A percentile compares a stretch with the other conserved stretches of the same genome.
Evolutionary conservation across 148 eudicot species (phyloP).

Genomic region (Limonium bicolor): DNA sequence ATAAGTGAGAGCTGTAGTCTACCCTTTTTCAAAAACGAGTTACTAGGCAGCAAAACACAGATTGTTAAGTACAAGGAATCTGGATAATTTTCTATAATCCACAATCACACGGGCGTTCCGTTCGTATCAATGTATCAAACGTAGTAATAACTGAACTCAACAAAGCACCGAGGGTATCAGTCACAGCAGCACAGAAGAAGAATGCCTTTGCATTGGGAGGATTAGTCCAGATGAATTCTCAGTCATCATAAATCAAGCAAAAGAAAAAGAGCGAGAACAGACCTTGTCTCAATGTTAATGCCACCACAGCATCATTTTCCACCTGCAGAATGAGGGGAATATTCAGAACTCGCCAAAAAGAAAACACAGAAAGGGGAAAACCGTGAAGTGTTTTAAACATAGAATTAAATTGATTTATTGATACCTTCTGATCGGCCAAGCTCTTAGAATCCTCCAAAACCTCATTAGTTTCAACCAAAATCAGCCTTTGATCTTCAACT

Average conservation of each 20-base stretch:
- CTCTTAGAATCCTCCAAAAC: constrained; percentile 78
- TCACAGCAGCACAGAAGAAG: too few relatives aligned
- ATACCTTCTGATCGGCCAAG: constrained; percentile 90
- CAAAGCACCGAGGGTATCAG: too few relatives aligned
- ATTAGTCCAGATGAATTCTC: too few relatives aligned
- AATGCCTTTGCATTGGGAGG: too few relatives aligned
- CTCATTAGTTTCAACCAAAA: constrained; percentile 41
- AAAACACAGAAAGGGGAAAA: background rate
- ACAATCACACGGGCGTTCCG: too few relatives aligned
- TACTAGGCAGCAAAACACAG: too few relatives aligned
- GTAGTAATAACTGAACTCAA: too few relatives aligned
- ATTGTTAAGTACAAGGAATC: too few relatives aligned
- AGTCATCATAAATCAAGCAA: background rate
- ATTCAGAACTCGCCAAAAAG: background rate
- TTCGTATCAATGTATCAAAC: too few relatives aligned
- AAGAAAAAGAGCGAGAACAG: background rate
- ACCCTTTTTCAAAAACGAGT: too few relatives aligned
- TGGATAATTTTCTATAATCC: too few relatives aligned
- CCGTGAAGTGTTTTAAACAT: background rate
- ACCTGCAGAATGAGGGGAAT: constrained; percentile 34
- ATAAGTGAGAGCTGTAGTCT: too few relatives aligned
- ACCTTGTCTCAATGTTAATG: constrained; percentile 92
- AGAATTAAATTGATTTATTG: background rate
- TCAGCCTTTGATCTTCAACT: constrained; percentile 55
- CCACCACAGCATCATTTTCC: constrained; percentile 96